Conservation (phyloP, 2,329 filamentous ascomycete species). For the Botrytis porri region DNA sequence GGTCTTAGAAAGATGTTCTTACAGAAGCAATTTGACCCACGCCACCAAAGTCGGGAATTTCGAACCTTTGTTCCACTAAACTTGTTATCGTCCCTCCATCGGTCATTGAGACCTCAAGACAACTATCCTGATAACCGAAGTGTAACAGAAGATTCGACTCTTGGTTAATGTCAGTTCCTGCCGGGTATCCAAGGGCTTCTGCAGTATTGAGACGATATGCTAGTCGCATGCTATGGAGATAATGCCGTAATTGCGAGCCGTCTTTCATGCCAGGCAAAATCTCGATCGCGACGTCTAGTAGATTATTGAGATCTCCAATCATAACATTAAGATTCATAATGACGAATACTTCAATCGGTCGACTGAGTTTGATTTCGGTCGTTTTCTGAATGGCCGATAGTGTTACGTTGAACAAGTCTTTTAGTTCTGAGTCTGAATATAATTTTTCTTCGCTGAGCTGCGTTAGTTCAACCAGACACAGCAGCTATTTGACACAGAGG, state of each 20-base stretch:
- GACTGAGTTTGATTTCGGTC: neutral
- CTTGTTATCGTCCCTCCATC: neutral
- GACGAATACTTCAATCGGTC: neutral
- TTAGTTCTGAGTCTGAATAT: neutral
- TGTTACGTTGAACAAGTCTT: neutral
- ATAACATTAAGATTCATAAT: neutral
- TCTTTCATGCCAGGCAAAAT: neutral
- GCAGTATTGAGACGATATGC: neutral
- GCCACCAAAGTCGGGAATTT: neutral
- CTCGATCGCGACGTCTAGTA: neutral
- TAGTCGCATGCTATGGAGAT: neutral
- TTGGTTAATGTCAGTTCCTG: neutral
- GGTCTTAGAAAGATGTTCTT: neutral
- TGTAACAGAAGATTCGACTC: neutral
- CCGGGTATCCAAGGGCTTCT: neutral
- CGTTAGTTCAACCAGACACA: neutral
- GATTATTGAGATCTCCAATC: neutral
- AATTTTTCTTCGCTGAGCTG: too few species aligned
- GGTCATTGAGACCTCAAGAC: neutral
- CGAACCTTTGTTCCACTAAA: neutral
- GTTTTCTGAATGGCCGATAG: neutral
- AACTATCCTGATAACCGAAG: neutral
- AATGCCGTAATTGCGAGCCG: neutral
- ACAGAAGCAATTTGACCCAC: neutral
- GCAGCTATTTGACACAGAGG: neutral